Conservation (phyloP, 2,329 filamentous ascomycete species). For the Sporothrix sp. region DNA sequence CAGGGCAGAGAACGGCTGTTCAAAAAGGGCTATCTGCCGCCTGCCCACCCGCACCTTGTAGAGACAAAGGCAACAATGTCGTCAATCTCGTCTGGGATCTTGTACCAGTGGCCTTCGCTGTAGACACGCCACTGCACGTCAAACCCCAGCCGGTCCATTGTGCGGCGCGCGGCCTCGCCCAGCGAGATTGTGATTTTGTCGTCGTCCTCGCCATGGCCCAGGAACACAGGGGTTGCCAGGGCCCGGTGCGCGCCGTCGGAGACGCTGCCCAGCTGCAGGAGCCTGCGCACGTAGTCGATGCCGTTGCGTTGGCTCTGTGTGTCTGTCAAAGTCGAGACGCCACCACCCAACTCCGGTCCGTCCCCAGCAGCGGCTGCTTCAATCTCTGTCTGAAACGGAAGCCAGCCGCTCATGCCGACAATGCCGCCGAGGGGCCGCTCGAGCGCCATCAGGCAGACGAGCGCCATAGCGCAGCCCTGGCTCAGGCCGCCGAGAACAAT, state of each 20-base stretch:
- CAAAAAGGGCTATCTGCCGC: background rate
- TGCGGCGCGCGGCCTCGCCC: constrained; percentile 25
- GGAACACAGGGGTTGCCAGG: constrained; percentile 30
- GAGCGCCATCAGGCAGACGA: background rate
- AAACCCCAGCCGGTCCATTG: constrained; percentile 26
- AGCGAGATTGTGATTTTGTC: constrained; percentile 27
- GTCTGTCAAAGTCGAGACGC: background rate
- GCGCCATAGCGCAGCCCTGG: constrained; percentile 6
- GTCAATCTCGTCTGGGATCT: constrained; percentile 37
- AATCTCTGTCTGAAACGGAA: constrained; percentile 23
- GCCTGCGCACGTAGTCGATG: background rate
- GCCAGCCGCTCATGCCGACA: constrained; percentile 11
- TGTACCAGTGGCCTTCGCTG: constrained; percentile 38
- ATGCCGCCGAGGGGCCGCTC: constrained; percentile 9
- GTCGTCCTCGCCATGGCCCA: constrained; percentile 34
- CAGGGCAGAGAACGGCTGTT: no score
- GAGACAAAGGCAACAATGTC: constrained; percentile 26
- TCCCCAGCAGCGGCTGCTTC: constrained; percentile 18
- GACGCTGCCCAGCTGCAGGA: background rate
- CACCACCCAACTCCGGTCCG: background rate
- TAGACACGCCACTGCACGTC: constrained; percentile 32
- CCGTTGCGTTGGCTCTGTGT: background rate
- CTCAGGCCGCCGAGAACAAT: constrained; percentile 36
- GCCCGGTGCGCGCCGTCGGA: constrained; percentile 13
- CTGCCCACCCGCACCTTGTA: background rate